Evolutionary conservation across 1,284 basidiomycete species (phyloP).

Genomic region (Tremellales sp.): DNA sequence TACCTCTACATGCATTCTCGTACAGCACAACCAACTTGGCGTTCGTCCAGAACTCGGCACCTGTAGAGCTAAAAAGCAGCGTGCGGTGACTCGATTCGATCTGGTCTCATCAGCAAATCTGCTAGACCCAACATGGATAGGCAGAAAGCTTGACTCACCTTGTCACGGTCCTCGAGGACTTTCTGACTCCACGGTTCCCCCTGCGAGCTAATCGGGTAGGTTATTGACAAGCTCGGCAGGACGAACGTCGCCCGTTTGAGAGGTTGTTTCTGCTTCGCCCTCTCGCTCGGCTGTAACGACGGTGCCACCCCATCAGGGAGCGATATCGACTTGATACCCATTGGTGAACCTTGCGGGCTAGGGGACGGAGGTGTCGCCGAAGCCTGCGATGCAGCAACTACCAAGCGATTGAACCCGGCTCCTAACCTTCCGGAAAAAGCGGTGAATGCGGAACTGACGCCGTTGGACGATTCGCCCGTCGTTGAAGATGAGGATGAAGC

Average conservation of each 20-base stretch:
- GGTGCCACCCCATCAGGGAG: slow-evolving; percentile 13
- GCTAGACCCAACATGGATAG: too few species aligned
- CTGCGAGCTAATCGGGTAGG: slow-evolving; percentile 76
- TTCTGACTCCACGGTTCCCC: slow-evolving; percentile 72
- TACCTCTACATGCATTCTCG: slow-evolving; percentile 44
- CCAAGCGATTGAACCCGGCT: slow-evolving; percentile 14
- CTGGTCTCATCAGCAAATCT: slow-evolving; percentile 21
- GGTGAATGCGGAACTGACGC: slow-evolving; percentile 8
- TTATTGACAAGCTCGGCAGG: slow-evolving; percentile 70
- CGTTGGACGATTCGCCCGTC: neutral
- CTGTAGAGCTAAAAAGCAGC: slow-evolving; percentile 51
- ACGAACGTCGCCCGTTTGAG: slow-evolving; percentile 82
- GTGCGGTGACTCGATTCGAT: slow-evolving; percentile 58
- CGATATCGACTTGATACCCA: slow-evolving; percentile 9
- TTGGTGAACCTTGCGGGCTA: slow-evolving; percentile 10
- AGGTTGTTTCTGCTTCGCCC: slow-evolving; percentile 47
- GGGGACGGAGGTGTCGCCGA: neutral
- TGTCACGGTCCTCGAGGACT: slow-evolving; percentile 51
- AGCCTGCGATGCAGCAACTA: slow-evolving; percentile 1
- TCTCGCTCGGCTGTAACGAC: slow-evolving; percentile 14
- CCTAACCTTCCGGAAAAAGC: slow-evolving; percentile 12
- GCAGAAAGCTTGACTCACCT: slow-evolving; percentile 21
- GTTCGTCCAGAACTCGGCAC: slow-evolving; percentile 46
- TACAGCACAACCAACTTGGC: slow-evolving; percentile 42
- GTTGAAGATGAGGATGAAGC: slow-evolving; percentile 5